Evolutionary conservation across 371 early-diverging fungal species (phyloP), one percentile per base, ranked within the genome.

Genomic region (Mortierella polycephala): DNA sequence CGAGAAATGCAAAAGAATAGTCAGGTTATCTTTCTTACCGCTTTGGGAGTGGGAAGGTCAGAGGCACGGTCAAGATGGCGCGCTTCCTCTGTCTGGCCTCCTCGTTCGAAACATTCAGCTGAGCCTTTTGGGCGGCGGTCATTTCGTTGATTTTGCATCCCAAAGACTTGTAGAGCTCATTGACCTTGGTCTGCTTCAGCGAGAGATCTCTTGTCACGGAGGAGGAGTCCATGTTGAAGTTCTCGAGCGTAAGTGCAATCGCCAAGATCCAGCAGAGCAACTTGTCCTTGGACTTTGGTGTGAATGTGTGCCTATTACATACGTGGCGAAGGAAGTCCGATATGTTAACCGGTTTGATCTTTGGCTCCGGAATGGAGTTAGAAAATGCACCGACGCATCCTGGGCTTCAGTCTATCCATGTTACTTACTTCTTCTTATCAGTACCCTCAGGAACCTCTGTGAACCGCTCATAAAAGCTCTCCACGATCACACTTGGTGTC

Each of bases 231-330:
- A 92, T 74, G 18, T 83, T 85, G 83, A 87, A 95, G 80, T 90
- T 87, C 74, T 92, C 89, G 8, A 95, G 79, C 18, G 86, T 86
- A 63, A 96, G 83, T 69, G 88, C 87, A 44, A 95, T 81, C 10
- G 89, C 88, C 53, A 93, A 75, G 66, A 94, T 90, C 67, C 93
- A 92, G 70, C 92, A 90, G 11, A 91, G 81, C n/a, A 96, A 84
- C 82, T 89, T 93, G 81, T 94, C 94, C 63, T 89, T 86, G 71
- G 87, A 88, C 21, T 89, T 82, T 42, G 90, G 85, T 52, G 95
- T 89, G 69, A 90, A 88, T 40, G 87, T 88, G 67, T 82, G 81
- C 52, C 84, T 84, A 68, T 11, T 14, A 49, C 54, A 66, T 20
- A 11, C 16, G n/a, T 14, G 18, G 14, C n/a, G 18, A 8, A 18